Base-by-base conservation (phyloP, 768 basidiomycete species). In the Pleurotus tuoliensis region DNA sequence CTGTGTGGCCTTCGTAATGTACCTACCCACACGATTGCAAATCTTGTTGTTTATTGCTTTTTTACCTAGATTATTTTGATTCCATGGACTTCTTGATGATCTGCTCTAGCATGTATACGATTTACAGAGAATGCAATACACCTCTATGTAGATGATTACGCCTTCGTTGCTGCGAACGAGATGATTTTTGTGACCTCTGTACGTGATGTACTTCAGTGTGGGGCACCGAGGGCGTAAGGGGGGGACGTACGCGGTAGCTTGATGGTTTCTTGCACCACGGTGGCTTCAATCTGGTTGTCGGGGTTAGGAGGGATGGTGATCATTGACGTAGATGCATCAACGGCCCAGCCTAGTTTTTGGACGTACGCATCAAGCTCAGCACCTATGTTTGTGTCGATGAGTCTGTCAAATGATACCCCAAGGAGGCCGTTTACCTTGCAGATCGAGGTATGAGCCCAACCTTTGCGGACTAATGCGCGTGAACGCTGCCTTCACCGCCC, bases 281-380 rank as follows among this genome's bases (percentile, higher is more conserved):
- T 88, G 0, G 92, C 88, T 64, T 89, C 86, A 62, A 93, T 90
- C 64, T 91, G 90, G 69, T 94, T 94, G 71, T 94, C 92, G 12
- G 88, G 87, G 69, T 93, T 94, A 44, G 85, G 80, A 20, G 92
- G 92, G 55, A 94, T 75, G 13, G 70, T 73, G 51, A 92, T 76
- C n/a, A 85, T 80, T 5, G 78, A 79, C 0, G 75, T 76, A 13
- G 77, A 69, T 13, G 71, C 62, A 56, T 90, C 82, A 40, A 82
- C 59, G 16, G 74, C 69, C 92, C 92, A 94, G 18, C 83, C 88
- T 47, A 89, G 77, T 60, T 79, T 80, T 59, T 76, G 67, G 34
- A 90, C 75, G 67, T 84, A 91, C 9, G 72, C 74, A 27, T 77
- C 76, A 45, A 94, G 73, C 15, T 81, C 83, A 16, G 74, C 61